phyloP scores from a whole-genome alignment of 2,329 filamentous ascomycete species.

The Botryotinia narcissicola region DNA sequence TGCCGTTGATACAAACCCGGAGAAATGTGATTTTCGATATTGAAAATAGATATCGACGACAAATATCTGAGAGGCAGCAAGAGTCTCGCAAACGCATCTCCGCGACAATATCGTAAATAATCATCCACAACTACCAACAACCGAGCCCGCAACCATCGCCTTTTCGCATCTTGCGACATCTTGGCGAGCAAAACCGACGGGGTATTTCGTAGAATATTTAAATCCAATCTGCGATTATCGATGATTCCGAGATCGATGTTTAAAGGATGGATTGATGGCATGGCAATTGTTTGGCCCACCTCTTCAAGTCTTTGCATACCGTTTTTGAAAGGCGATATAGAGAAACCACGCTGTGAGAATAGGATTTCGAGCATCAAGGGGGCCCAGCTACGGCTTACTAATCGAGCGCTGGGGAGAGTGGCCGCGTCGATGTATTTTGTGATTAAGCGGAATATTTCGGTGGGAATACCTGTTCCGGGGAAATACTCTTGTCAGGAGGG shows the following conservation, averaged over 20 bases:
- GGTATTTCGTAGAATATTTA: neutral
- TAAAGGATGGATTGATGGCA: neutral
- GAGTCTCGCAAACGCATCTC: neutral
- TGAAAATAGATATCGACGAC: neutral
- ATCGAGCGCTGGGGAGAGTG: neutral
- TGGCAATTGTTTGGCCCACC: neutral
- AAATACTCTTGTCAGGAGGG: neutral
- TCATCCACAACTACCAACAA: neutral
- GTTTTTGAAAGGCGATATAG: neutral
- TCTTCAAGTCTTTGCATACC: neutral
- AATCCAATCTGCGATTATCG: neutral
- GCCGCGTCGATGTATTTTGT: too few species aligned
- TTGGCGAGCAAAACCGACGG: neutral
- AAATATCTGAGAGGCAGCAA: neutral
- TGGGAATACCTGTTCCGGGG: neutral
- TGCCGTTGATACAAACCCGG: neutral
- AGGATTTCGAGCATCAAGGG: neutral
- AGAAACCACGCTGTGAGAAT: neutral
- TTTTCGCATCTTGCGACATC: neutral
- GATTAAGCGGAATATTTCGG: neutral
- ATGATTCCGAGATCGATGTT: neutral
- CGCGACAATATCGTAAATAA: neutral
- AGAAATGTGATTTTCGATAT: neutral
- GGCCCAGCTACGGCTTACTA: neutral
- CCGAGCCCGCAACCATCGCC: neutral